Evolutionary conservation across 2,329 filamentous ascomycete species (phyloP).

Genomic region (Purpureocillium takamizusanense): DNA sequence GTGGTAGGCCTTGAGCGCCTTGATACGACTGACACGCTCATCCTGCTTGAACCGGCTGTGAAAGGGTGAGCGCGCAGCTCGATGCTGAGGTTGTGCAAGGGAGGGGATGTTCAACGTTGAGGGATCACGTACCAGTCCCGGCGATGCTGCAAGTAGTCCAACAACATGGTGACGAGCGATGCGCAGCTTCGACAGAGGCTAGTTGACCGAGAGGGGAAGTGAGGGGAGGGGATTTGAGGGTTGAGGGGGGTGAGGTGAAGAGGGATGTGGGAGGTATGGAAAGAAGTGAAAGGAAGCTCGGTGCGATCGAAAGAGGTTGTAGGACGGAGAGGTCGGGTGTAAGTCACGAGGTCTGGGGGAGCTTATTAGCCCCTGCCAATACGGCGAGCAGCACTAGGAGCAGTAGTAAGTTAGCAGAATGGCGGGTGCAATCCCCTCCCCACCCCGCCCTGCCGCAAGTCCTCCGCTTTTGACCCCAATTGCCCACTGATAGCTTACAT

Average conservation of each 20-base stretch:
- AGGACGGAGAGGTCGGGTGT: slow-evolving; percentile 1
- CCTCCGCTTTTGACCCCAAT: too few species aligned
- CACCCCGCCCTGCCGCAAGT: too few species aligned
- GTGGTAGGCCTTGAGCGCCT: slow-evolving; percentile 57
- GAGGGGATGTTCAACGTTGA: neutral
- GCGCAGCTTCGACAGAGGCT: too few species aligned
- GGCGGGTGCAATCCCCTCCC: too few species aligned
- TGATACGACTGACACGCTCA: slow-evolving; percentile 63
- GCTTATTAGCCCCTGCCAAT: too few species aligned
- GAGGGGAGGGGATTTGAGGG: neutral
- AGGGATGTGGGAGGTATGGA: neutral
- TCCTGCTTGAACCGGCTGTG: slow-evolving; percentile 68
- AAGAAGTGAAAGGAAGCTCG: neutral
- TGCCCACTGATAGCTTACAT: too few species aligned
- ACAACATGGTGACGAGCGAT: slow-evolving; percentile 22
- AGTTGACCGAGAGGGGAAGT: neutral
- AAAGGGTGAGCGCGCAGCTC: neutral
- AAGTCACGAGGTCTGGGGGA: neutral
- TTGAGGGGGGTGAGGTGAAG: neutral
- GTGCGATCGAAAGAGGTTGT: neutral
- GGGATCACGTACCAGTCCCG: slow-evolving; percentile 50
- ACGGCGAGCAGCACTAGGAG: too few species aligned
- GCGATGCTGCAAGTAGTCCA: slow-evolving; percentile 59
- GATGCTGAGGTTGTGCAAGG: neutral
- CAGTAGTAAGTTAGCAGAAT: too few species aligned